Evolutionary conservation across 345 rosid genomes (phyloP).

Genomic region (Populus ilicifolia): DNA sequence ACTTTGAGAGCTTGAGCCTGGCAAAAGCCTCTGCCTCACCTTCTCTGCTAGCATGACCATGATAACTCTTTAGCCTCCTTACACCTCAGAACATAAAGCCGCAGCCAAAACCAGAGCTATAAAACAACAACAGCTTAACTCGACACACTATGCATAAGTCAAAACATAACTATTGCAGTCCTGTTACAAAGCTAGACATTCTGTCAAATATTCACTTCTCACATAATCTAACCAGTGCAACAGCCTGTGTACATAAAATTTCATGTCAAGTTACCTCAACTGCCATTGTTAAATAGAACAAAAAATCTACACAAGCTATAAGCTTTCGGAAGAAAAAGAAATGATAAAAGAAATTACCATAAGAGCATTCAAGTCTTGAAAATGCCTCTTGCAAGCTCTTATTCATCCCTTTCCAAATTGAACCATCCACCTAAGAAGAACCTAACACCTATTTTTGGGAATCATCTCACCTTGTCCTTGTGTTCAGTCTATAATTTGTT

Average conservation of each 20-base stretch:
- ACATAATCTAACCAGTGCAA: background rate
- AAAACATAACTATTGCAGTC: background rate
- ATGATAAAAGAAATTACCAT: conserved; percentile 44
- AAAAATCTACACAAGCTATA: background rate
- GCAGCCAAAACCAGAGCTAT: background rate
- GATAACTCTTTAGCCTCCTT: conserved; percentile 69
- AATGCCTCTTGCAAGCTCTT: conserved; percentile 97
- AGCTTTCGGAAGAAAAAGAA: background rate
- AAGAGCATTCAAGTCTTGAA: conserved; percentile 84
- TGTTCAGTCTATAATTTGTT: no score
- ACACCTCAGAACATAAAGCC: conserved; percentile 12
- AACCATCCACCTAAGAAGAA: no score
- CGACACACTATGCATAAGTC: background rate
- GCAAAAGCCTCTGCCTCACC: conserved; percentile 84
- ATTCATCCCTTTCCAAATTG: conserved; percentile 78
- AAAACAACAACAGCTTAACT: background rate
- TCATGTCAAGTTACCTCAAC: background rate
- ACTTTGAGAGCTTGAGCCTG: conserved; percentile 56
- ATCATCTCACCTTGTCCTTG: no score
- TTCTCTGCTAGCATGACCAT: conserved; percentile 92
- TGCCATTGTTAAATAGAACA: background rate
- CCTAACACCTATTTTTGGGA: no score
- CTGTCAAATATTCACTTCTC: background rate
- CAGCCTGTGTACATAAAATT: background rate
- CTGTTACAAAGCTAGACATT: background rate